Base-by-base conservation (phyloP, 495 filamentous ascomycete species). In the Bombardia bombarda region DNA sequence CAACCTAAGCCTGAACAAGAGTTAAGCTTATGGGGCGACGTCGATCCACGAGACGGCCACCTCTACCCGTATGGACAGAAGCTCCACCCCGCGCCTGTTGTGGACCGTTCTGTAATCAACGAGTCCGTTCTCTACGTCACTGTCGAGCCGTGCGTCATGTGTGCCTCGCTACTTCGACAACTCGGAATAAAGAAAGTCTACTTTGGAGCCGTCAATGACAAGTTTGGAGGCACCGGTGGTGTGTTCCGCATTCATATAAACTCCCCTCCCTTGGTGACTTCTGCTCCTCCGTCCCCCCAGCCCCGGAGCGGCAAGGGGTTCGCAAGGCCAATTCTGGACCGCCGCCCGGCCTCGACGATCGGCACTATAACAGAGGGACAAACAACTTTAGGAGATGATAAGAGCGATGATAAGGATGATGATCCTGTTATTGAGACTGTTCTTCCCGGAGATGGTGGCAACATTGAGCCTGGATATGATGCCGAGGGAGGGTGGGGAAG, bases 81-180 rank as follows among this genome's bases (percentile, higher is more conserved):
- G 52, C 62, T 68, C 1, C 63, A 69, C 38, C 69, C 68, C 1
- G 43, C 66, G 6, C 65, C 67, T 1, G 52, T 60, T 24, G 62
- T 74, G 25, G 42, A 58, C 38, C 68, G 71, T 5, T 71, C 68
- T 7, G 69, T 86, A 40, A 69, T 97, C 49, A 56, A 62, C 20
- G 74, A 84, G 30, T 87, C 83, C 32, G 80, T 83, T 52, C 75
- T 97, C 22, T 98, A 98, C 60, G 92, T 98, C 24, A 97, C 92
- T 0, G 90, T 97, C 38, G 92, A 98, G 59, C 92, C 92, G 2
- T 98, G 92, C 59, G 81, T 98, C 54, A 98, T 98, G 92, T 98
- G 92, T 56, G 90, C 92, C 2, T 88, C 87, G n/a, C 75, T 89
- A 21, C 73, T 98, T 23, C 80, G 85, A 22, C 93, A 97, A 59